These are phyloP conservation scores for Talaromyces thailandensis DNA, from an alignment of 495 filamentous ascomycete species.

Conservation along the genomic window DNA sequence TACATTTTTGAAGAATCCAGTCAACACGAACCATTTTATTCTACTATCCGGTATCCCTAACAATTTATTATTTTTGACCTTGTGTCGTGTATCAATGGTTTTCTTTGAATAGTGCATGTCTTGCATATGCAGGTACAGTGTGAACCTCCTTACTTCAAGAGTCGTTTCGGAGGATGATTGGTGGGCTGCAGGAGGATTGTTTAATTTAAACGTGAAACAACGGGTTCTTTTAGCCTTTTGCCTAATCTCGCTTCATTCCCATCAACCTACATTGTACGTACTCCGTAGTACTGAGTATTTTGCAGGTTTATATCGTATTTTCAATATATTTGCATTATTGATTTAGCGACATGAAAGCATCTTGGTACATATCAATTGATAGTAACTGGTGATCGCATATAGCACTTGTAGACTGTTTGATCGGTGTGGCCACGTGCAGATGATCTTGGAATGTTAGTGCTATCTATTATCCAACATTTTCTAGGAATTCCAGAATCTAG, in stretches of 20 bases:
- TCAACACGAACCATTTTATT: neutral
- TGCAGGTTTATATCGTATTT: neutral
- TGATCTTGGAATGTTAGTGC: neutral
- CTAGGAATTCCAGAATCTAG: neutral
- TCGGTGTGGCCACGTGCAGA: too few relatives aligned
- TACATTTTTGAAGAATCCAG: constrained; percentile 3
- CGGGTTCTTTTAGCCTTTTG: neutral
- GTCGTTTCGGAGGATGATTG: neutral
- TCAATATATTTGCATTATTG: too few relatives aligned
- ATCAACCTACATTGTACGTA: neutral
- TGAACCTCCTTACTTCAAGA: neutral
- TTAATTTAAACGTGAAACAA: neutral
- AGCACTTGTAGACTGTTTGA: too few relatives aligned
- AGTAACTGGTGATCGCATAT: too few relatives aligned
- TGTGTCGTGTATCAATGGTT: neutral
- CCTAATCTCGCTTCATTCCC: too few relatives aligned
- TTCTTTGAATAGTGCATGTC: neutral
- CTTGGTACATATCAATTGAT: too few relatives aligned
- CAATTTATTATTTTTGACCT: neutral
- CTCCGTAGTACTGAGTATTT: too few relatives aligned
- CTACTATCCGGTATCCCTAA: neutral
- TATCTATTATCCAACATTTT: neutral
- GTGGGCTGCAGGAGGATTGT: neutral
- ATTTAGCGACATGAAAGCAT: too few relatives aligned
- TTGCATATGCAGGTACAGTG: neutral